These are phyloP conservation scores for Pichia rugopelliculosa DNA, from an alignment of 805 yeast genomes.

Conservation along the genomic window DNA sequence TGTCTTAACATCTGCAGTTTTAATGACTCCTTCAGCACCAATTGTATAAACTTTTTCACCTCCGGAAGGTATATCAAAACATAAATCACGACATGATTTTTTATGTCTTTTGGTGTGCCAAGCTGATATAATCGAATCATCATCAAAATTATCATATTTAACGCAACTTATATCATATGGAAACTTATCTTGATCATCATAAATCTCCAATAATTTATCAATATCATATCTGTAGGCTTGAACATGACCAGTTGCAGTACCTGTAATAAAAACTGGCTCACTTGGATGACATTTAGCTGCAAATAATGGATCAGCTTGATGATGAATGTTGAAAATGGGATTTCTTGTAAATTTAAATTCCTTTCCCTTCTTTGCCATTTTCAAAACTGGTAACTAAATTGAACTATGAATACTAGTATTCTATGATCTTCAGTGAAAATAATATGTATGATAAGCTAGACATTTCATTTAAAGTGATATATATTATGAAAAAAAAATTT, in stretches of 20 bases:
- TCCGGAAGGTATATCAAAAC: slow-evolving; percentile 45
- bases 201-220: slow-evolving; percentile 33
- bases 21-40: slow-evolving; percentile 76
- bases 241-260: slow-evolving; percentile 78
- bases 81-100: slow-evolving; percentile 71
- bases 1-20: slow-evolving; percentile 59
- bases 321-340: slow-evolving; percentile 35
- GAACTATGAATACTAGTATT: no score
- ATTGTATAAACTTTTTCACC: slow-evolving; percentile 57
- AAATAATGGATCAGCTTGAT: slow-evolving; percentile 58
- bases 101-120: slow-evolving; percentile 93
- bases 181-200: slow-evolving; percentile 24
- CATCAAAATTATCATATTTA: slow-evolving; percentile 23
- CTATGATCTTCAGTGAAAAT: no score
- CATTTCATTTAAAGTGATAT: no score
- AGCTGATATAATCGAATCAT: slow-evolving; percentile 26
- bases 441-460: no score
- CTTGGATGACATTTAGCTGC: slow-evolving; percentile 74
- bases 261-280: slow-evolving; percentile 53
- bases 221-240: slow-evolving; percentile 53
- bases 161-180: slow-evolving; percentile 22
- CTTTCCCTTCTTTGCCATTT: slow-evolving; percentile 7
- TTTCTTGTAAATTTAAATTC: slow-evolving; percentile 8
- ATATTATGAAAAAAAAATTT: background rate
- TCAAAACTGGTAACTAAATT: background rate